These are phyloP conservation scores for Acacia concinna DNA, from an alignment of 331 rosid genomes.

Conservation along the genomic window DNA sequence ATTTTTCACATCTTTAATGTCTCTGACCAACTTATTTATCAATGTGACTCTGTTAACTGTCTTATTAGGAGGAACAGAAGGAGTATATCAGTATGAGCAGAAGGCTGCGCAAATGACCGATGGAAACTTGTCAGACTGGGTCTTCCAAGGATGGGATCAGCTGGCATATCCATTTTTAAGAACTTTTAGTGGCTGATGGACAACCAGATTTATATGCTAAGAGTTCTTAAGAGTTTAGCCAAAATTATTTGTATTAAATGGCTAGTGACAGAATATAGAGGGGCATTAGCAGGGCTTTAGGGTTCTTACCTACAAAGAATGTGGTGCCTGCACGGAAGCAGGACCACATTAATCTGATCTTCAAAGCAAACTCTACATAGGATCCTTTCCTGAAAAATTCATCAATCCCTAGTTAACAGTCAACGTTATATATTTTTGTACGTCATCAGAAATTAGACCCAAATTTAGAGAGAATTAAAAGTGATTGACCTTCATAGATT, in stretches of 20 bases:
- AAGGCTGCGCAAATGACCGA: neutral
- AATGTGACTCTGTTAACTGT: too few relatives aligned
- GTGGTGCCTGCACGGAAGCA: conserved; percentile 74
- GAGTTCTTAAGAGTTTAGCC: neutral
- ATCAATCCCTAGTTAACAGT: neutral
- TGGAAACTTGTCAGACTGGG: neutral
- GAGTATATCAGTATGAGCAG: neutral
- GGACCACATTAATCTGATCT: conserved; percentile 60
- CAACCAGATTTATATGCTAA: neutral
- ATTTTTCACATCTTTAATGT: too few relatives aligned
- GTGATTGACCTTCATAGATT: too few relatives aligned
- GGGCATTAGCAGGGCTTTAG: neutral
- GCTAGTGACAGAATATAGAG: neutral
- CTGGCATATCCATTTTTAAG: neutral
- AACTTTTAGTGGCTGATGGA: neutral
- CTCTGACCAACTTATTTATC: too few relatives aligned
- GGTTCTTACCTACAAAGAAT: conserved; percentile 53
- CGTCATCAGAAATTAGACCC: neutral
- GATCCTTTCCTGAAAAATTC: conserved; percentile 56
- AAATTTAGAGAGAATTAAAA: neutral
- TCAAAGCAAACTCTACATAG: conserved; percentile 71
- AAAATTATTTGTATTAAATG: neutral
- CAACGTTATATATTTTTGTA: neutral
- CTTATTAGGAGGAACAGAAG: neutral
- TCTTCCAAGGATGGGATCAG: neutral